A percentile compares a stretch with the other conserved stretches of the same genome.
These are phyloP conservation scores for Gonium pectorale DNA, from an alignment of 139 green algal genomes.

Conservation along the genomic window DNA sequence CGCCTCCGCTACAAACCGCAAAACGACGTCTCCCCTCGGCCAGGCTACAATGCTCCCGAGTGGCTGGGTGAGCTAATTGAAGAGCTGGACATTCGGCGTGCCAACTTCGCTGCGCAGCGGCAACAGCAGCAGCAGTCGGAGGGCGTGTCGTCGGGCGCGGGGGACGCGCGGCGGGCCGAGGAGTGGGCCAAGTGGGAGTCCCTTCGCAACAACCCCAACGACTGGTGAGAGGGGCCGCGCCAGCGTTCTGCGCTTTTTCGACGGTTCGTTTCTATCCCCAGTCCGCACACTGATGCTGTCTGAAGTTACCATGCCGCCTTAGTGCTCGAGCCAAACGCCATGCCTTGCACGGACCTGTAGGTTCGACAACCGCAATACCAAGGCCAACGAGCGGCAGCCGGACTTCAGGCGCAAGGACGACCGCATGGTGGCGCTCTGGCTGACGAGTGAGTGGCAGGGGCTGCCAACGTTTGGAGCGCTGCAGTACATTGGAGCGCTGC, in stretches of 20 bases:
- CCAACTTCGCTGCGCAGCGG: no score
- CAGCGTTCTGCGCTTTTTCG: no score
- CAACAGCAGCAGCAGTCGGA: no score
- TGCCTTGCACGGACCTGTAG: no score
- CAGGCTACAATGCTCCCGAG: constrained; percentile 13
- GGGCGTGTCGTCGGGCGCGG: background rate
- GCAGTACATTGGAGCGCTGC: no score
- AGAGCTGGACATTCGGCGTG: constrained; percentile 1
- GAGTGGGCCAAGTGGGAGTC: background rate
- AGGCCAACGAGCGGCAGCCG: constrained; percentile 56
- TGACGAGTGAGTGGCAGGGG: constrained; percentile 22
- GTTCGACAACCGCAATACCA: constrained; percentile 67
- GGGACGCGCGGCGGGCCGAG: background rate
- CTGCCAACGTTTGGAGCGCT: no score
- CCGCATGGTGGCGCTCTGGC: constrained; percentile 38
- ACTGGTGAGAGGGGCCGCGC: background rate
- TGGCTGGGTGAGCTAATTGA: constrained; percentile 3
- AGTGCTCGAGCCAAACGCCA: no score
- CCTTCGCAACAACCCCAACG: constrained; percentile 1
- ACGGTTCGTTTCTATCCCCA: no score
- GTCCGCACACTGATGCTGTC: no score
- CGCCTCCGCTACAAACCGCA: background rate
- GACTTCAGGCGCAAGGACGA: constrained; percentile 65
- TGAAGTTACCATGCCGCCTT: no score
- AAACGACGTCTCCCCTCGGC: background rate